These are phyloP conservation scores for Volvariella surrecta DNA, from an alignment of 1,284 basidiomycete species.

Conservation along the genomic window DNA sequence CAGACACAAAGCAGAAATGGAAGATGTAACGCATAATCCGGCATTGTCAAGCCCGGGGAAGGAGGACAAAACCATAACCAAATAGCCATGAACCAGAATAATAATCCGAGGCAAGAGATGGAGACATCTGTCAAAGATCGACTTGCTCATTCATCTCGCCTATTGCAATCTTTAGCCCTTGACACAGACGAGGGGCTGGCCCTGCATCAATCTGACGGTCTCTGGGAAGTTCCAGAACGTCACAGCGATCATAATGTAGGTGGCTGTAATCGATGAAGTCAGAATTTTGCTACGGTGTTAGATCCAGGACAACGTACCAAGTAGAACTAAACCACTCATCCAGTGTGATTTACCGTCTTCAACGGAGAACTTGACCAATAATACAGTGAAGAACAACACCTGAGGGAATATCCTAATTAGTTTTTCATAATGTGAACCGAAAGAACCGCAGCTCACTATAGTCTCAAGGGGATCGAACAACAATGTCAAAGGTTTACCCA, in stretches of 20 bases:
- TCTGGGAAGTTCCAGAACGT: slow-evolving; percentile 37
- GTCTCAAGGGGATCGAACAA: slow-evolving; percentile 35
- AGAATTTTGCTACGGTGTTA: slow-evolving; percentile 1
- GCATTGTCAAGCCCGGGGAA: too few relatives aligned
- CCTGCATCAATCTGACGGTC: slow-evolving; percentile 24
- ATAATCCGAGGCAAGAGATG: too few relatives aligned
- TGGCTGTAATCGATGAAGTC: slow-evolving; percentile 13
- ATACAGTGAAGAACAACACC: slow-evolving; percentile 43
- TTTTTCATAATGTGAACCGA: neutral
- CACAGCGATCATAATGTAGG: slow-evolving; percentile 34
- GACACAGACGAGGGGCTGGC: slow-evolving; percentile 15
- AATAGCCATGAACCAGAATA: too few relatives aligned
- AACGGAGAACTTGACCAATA: slow-evolving; percentile 55
- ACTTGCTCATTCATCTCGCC: too few relatives aligned
- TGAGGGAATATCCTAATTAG: slow-evolving; percentile 8
- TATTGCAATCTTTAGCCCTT: too few relatives aligned
- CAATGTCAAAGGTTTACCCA: slow-evolving; percentile 37
- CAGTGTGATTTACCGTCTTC: slow-evolving; percentile 58
- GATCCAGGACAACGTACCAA: slow-evolving; percentile 26
- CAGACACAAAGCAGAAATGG: too few relatives aligned
- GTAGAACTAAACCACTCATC: slow-evolving; percentile 48
- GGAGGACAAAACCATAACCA: too few relatives aligned
- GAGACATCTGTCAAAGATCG: too few relatives aligned
- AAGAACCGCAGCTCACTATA: slow-evolving; percentile 15
- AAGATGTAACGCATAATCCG: too few relatives aligned